Evolutionary conservation across 1,284 basidiomycete genomes (phyloP), one percentile per base, ranked within the genome.

Genomic region (Phellinidium pouzarii): DNA sequence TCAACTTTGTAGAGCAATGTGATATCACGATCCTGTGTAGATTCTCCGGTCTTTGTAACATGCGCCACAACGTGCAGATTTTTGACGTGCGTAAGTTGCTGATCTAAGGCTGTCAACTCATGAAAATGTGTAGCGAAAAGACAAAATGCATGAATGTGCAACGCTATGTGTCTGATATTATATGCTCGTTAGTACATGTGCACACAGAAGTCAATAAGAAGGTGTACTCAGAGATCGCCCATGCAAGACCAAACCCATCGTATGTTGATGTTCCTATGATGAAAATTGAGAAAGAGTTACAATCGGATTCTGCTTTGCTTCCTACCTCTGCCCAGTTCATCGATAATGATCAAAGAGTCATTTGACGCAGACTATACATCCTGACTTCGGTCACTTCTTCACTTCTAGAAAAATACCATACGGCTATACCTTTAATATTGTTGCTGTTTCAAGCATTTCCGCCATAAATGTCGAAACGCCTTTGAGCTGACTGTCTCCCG

Each of bases 401-500:
- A 34, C 12, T 36, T 17, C 1, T 5, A 14, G 41, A 14, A 8
- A 44, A 1, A 43, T 3, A 44, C 23, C 22, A 37, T 55, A 53
- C 34, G 22, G 4, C 68, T 80, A 29, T 50, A 92, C 91, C 63
- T 89, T 81, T 44, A 99, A 77, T 62, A 99, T 99, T 0, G 92
- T 94, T 0, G 96, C 94, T 0, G 94, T 99, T 68, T 95, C 92
- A 9, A 95, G 76, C 96, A 99, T 99, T 71, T 99, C 96, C 2
- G 94, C 94, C 95, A 99, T 99, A 66, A 99, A 99, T 0, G 96
- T 99, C 26, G 92, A 96, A 3, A 99, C 91, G 14, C 95, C 96
- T 68, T 98, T 98, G 41, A 98, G 73, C 67, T 98, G 94, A 66
- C 90, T 94, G 66, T 99, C 96, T 0, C 96, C 96, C 0, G 96